These are phyloP conservation scores for Basidiobolus meristosporus DNA, from an alignment of 371 early-diverging fungal genomes.

Conservation along the genomic window DNA sequence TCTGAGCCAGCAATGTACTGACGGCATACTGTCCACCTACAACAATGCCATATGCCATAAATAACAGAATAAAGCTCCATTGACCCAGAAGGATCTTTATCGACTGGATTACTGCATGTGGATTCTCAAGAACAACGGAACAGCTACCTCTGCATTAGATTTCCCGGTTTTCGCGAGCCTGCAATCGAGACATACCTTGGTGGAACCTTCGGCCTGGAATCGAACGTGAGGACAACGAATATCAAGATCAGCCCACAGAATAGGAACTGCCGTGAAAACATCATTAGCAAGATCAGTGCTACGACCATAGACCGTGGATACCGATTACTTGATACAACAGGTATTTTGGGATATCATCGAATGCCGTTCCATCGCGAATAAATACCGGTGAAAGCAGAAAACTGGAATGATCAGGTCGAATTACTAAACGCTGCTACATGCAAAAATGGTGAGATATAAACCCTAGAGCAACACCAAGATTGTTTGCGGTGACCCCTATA, in stretches of 20 bases:
- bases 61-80: conserved; percentile 10
- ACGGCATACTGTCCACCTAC: conserved; percentile 26
- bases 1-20: conserved; percentile 21
- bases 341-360: conserved; percentile 14
- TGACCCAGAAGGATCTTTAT: conserved; percentile 6
- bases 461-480: conserved; percentile 23
- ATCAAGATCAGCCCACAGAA: conserved; percentile 3
- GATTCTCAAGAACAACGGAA: conserved; percentile 2
- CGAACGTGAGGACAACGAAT: conserved; percentile 3
- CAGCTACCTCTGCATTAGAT: background rate
- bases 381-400: background rate
- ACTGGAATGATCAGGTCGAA: background rate
- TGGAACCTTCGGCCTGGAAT: background rate
- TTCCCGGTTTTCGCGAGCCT: background rate
- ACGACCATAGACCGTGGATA: background rate
- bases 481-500: conserved; percentile 24
- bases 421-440: background rate
- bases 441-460: background rate
- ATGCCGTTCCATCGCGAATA: conserved; percentile 5
- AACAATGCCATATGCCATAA: conserved; percentile 16
- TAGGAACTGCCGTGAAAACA: background rate
- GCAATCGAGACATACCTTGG: background rate
- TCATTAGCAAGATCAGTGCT: background rate
- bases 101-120: conserved; percentile 5
- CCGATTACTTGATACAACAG: conserved; percentile 13